Percentiles rank a stretch among this genome's conserved stretches.
These are phyloP conservation scores for Tremellales sp. DNA, from an alignment of 1,284 basidiomycete species.

Conservation along the genomic window DNA sequence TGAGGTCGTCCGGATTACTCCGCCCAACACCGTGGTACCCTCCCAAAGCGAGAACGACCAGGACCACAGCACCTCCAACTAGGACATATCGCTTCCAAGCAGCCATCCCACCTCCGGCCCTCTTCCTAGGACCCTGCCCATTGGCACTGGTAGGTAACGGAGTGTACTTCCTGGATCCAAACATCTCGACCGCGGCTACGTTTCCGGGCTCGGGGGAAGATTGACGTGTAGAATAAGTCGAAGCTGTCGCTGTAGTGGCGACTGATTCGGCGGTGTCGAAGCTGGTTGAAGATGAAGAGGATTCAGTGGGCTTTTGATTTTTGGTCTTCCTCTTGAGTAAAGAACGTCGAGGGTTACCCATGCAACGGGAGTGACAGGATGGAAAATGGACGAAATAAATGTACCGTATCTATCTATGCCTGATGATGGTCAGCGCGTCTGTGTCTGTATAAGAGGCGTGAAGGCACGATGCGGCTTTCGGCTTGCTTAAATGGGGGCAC, in stretches of 20 bases:
- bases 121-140: conserved; percentile 15
- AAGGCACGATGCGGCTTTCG: no score
- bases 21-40: conserved; percentile 6
- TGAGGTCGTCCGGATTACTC: conserved; percentile 6
- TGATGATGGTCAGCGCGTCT: not conserved
- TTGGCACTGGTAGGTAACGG: conserved; percentile 38
- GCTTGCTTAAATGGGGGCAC: no score
- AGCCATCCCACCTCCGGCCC: conserved; percentile 30
- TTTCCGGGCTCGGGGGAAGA: not conserved
- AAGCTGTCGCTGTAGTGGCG: not conserved
- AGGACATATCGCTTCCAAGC: conserved; percentile 40
- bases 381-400: not conserved
- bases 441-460: not conserved
- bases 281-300: no score
- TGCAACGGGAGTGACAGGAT: not conserved
- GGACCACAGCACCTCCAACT: conserved; percentile 18
- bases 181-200: conserved; percentile 22
- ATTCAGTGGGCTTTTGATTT: not conserved
- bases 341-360: no score
- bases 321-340: no score
- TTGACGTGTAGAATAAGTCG: not conserved
- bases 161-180: conserved; percentile 38
- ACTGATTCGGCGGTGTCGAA: not conserved
- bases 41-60: conserved; percentile 23
- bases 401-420: no score